Evolutionary conservation across 1,284 basidiomycete genomes (phyloP).

Genomic region (Peniophora sp.): DNA sequence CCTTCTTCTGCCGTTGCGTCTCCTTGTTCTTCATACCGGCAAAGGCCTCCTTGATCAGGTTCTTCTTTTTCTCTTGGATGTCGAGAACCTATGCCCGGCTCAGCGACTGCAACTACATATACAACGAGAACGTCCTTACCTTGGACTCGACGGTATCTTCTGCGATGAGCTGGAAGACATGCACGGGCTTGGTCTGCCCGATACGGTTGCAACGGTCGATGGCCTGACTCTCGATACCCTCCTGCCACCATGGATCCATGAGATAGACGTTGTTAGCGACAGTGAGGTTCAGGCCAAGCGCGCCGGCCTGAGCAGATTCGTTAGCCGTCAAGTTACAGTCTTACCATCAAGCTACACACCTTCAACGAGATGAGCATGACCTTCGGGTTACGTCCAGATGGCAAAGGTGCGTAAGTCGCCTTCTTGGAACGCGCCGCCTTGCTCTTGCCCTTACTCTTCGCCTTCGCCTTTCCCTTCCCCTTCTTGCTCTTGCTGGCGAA

Average conservation of each 20-base stretch:
- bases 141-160: conserved; percentile 84
- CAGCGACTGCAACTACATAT: neutral
- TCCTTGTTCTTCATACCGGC: conserved; percentile 68
- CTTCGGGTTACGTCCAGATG: conserved; percentile 44
- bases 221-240: conserved; percentile 85
- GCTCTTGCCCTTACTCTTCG: conserved; percentile 26
- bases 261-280: conserved; percentile 87
- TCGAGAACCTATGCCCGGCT: conserved; percentile 50
- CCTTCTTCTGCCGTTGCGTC: conserved; percentile 61
- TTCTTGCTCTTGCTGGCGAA: conserved; percentile 21
- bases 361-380: conserved; percentile 80
- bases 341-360: no score
- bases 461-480: conserved; percentile 29
- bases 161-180: conserved; percentile 84
- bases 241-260: conserved; percentile 77
- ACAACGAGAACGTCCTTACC: conserved; percentile 26
- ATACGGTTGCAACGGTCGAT: conserved; percentile 79
- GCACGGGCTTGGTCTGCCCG: conserved; percentile 74
- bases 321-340: no score
- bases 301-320: conserved; percentile 49
- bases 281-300: conserved; percentile 82
- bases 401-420: neutral
- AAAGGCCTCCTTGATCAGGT: conserved; percentile 67
- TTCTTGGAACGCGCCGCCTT: conserved; percentile 3
- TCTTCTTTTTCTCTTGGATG: conserved; percentile 77